Percentiles rank a stretch among this genome's conserved stretches.
Evolutionary conservation across 345 rosid species (phyloP).

Genomic region (Pistacia integerrima): DNA sequence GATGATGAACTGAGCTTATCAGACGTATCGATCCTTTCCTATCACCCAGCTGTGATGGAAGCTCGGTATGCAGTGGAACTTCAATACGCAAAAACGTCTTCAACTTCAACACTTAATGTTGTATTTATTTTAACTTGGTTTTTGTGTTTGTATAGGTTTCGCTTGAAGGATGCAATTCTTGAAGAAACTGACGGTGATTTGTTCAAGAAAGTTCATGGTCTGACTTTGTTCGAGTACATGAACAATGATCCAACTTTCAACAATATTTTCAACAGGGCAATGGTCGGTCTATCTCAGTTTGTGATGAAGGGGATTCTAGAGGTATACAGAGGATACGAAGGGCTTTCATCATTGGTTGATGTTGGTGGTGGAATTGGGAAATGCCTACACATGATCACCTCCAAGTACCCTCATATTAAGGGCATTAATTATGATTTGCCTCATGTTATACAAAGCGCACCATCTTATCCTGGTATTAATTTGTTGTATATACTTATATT

Average conservation of each 20-base stretch:
- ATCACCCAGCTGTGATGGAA: not conserved
- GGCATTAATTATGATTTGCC: constrained; percentile 89
- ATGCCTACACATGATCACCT: constrained; percentile 60
- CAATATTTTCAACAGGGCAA: constrained; percentile 73
- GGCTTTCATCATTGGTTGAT: constrained; percentile 67
- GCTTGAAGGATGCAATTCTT: constrained; percentile 76
- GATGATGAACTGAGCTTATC: not conserved
- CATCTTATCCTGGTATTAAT: constrained; percentile 53
- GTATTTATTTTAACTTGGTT: too few relatives aligned
- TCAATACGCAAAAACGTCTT: too few relatives aligned
- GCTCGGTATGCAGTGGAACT: not conserved
- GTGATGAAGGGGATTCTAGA: constrained; percentile 78
- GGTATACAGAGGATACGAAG: constrained; percentile 69
- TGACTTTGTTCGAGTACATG: constrained; percentile 82
- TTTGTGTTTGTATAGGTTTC: constrained; percentile 41
- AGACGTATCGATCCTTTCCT: not conserved
- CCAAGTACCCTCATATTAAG: constrained; percentile 67
- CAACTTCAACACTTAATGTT: too few relatives aligned
- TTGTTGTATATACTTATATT: not conserved
- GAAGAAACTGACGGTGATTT: constrained; percentile 66
- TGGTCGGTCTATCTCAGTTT: constrained; percentile 72
- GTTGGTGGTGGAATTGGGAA: constrained; percentile 94
- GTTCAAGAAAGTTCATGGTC: constrained; percentile 76
- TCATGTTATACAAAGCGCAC: constrained; percentile 79
- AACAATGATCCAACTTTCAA: constrained; percentile 70